Percentiles rank a stretch among this genome's conserved stretches.
These are phyloP conservation scores for Haematococcus lacustris DNA, from an alignment of 139 green algal genomes.

Conservation along the genomic window DNA sequence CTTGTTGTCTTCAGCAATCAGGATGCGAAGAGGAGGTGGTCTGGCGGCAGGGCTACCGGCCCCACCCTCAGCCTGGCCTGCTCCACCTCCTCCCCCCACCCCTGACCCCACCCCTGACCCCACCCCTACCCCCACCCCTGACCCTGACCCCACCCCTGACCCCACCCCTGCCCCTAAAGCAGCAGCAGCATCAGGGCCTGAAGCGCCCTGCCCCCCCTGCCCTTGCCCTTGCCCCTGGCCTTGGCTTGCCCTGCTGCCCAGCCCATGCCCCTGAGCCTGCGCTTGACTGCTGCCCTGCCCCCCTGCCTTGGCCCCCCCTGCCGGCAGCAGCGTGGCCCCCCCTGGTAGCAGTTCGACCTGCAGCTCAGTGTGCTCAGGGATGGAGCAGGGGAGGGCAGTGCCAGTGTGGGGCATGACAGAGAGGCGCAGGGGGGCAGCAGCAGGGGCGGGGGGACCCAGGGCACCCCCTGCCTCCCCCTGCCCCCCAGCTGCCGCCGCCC, in stretches of 20 bases:
- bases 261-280: not conserved
- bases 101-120: not conserved
- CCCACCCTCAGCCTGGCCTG: not conserved
- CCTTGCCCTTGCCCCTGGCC: not conserved
- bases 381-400: not conserved
- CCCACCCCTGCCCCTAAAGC: too few relatives aligned
- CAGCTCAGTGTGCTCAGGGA: conserved; percentile 13
- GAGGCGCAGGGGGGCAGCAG: not conserved
- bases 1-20: conserved; percentile 71
- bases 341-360: not conserved
- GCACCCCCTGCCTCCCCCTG: not conserved
- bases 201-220: not conserved
- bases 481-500: not conserved
- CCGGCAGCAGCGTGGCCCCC: not conserved
- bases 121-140: not conserved
- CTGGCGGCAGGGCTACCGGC: not conserved
- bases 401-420: not conserved
- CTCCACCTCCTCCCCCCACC: not conserved
- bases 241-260: not conserved
- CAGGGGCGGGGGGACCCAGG: not conserved
- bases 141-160: too few relatives aligned
- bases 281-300: too few relatives aligned
- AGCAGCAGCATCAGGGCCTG: too few relatives aligned
- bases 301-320: not conserved
- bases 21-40: conserved; percentile 24